Conservation (phyloP, 768 basidiomycete genomes). For the Lentinula raphanica region DNA sequence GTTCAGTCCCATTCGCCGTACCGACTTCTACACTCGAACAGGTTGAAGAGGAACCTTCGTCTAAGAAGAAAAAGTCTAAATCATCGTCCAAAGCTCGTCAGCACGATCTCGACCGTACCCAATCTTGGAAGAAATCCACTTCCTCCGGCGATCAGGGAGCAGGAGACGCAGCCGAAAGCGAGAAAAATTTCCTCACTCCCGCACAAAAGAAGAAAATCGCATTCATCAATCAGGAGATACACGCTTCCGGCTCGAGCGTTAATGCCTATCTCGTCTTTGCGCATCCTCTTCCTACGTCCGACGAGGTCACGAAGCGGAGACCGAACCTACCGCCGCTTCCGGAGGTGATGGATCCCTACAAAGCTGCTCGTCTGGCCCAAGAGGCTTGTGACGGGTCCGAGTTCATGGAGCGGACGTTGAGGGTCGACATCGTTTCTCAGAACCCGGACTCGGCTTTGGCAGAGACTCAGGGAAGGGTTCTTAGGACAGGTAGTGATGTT, state of each 20-base stretch:
- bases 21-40: conserved; percentile 65
- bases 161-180: conserved; percentile 35
- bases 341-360: conserved; percentile 57
- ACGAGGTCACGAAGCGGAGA: not conserved
- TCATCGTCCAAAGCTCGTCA: conserved; percentile 30
- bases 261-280: conserved; percentile 94
- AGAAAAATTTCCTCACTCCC: conserved; percentile 69
- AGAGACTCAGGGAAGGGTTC: conserved; percentile 17
- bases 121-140: conserved; percentile 48
- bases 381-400: conserved; percentile 58
- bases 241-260: conserved; percentile 66
- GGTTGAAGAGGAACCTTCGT: conserved; percentile 29
- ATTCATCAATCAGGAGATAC: conserved; percentile 90
- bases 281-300: conserved; percentile 44
- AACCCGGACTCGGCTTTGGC: conserved; percentile 14
- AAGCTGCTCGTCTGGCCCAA: conserved; percentile 59
- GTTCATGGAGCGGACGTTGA: conserved; percentile 74
- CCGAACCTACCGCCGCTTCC: conserved; percentile 46
- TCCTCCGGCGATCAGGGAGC: conserved; percentile 27
- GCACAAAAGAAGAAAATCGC: conserved; percentile 90
- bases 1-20: conserved; percentile 84
- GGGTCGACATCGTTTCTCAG: conserved; percentile 65
- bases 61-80: conserved; percentile 25
- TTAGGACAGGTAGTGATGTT: conserved; percentile 26
- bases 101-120: conserved; percentile 55